phyloP scores from a whole-genome alignment of 768 basidiomycete genomes.

The Lentinula boryana region DNA sequence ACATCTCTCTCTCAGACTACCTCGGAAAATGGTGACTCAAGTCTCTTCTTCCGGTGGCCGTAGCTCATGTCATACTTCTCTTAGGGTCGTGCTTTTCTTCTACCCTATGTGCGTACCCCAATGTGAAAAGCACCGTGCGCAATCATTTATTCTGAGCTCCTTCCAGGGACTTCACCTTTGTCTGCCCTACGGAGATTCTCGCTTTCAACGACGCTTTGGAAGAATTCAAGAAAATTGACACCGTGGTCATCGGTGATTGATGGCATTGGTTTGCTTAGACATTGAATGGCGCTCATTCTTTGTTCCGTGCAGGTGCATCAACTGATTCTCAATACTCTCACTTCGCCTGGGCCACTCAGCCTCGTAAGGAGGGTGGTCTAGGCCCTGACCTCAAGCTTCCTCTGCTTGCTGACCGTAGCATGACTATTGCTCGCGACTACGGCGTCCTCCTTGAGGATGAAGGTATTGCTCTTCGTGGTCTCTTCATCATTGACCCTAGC shows the following conservation, averaged over 20 bases:
- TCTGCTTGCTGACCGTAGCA: slow-evolving; percentile 72
- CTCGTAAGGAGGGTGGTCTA: slow-evolving; percentile 82
- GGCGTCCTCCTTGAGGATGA: slow-evolving; percentile 85
- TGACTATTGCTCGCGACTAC: slow-evolving; percentile 79
- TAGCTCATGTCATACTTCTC: background rate
- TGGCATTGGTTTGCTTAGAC: background rate
- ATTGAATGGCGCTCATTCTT: background rate
- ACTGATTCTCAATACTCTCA: slow-evolving; percentile 90
- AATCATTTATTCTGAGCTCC: background rate
- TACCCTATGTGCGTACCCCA: slow-evolving; percentile 76
- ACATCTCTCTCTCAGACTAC: slow-evolving; percentile 68
- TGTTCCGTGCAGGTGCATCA: slow-evolving; percentile 50
- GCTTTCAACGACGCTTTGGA: slow-evolving; percentile 88
- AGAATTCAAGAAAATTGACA: slow-evolving; percentile 67
- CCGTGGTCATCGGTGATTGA: slow-evolving; percentile 65
- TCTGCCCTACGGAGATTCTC: slow-evolving; percentile 94
- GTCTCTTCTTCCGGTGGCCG: background rate
- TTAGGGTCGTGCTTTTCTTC: slow-evolving; percentile 89
- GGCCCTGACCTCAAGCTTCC: slow-evolving; percentile 86
- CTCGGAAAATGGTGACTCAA: slow-evolving; percentile 71
- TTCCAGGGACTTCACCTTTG: slow-evolving; percentile 77
- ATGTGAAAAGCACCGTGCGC: background rate
- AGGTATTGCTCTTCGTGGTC: slow-evolving; percentile 82
- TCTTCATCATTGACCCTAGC: slow-evolving; percentile 85
- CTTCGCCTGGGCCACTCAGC: slow-evolving; percentile 79